Evolutionary conservation across 805 yeast genomes (phyloP), one percentile per base, ranked within the genome.

Genomic region (Candida corydali): DNA sequence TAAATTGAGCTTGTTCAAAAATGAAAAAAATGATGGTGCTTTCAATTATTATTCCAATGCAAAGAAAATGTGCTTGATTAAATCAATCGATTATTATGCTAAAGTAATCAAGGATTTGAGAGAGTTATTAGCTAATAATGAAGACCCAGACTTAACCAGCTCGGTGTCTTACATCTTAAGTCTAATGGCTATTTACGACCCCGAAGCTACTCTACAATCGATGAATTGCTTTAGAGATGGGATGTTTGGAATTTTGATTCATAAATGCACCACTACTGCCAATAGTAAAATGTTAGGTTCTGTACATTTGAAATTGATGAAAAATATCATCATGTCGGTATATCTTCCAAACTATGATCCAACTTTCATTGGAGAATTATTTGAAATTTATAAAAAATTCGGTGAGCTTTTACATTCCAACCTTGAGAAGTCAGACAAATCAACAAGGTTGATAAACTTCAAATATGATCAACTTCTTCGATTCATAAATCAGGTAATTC

Each of bases 111-210:
- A 54, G 35, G 56, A 55, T n/a, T 50, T 65, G 26, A 45, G 67
- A 23, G 39, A 29, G 5, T 42, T 50, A 8, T 50, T 65, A 37
- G 60, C 61, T 39, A 42, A 37, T 18, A 54, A 58, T 44, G 37
- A 42, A 15, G 54, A 56, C 37, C 61, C 65, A 3, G 60, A 55
- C 27, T 39, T 55, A 22, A 58, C 63, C 23, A 55, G 69, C 0
- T 51, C 57, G 6, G 59, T 59, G 12, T 60, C 68, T 14, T 65
- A 64, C 42, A 54, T 65, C 25, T 48, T 65, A 29, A 54, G 63
- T 35, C 45, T 65, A 32, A 64, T 64, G 69, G 54, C 69, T 11
- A 61, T 65, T 25, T 65, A 65, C 43, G 70, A 65, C 37, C 72
- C 70, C 1, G 69, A 63, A 40, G 70, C 69, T 9, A 63, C 68